Evolutionary conservation across 129 eudicot genomes (phyloP), one percentile per base, ranked within the genome.

Genomic region (Chrysanthemum lavandulifolium): DNA sequence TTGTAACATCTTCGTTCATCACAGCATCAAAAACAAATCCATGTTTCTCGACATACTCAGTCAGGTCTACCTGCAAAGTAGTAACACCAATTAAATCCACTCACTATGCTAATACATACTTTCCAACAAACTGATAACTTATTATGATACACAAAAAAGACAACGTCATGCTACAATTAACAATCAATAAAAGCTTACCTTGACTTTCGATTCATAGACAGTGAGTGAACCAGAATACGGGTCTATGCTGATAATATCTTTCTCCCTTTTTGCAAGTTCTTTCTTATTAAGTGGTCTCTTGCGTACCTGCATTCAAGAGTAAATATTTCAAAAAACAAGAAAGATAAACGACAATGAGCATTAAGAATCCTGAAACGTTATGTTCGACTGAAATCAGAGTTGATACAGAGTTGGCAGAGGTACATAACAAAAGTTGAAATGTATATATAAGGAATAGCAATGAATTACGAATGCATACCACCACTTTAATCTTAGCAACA

Each of bases 401-500:
- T 7, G 47, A 40, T 40, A 40, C 10, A 40, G 10, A 40, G 47
- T 40, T 40, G 47, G 47, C 47, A 40, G 47, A 40, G 47, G 10
- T 6, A 6, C 47, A 40, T 33, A 33, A 33, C 40, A 5, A 0
- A 40, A 40, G 47, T 40, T 0, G 47, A 40, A 40, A 40, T 40
- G 47, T 40, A 40, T 40, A 7, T 40, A 40, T 40, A 40, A 40
- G 47, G 9, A 40, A 40, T 40, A 40, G 0, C 47, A 40, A 40
- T 40, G 47, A 0, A 40, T 40, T 40, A 7, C 47, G 47, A 40
- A 40, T 0, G 2, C 47, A 40, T 40, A 40, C 97, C 96, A 91
- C 97, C 54, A 91, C 97, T 88, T 91, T 91, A 73, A 91, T 91
- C 83, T 91, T 88, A 57, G 97, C 97, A 80, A 91, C 97, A 75